These are phyloP conservation scores for Spatholobus suberectus DNA, from an alignment of 306 rosid species.

Conservation along the genomic window DNA sequence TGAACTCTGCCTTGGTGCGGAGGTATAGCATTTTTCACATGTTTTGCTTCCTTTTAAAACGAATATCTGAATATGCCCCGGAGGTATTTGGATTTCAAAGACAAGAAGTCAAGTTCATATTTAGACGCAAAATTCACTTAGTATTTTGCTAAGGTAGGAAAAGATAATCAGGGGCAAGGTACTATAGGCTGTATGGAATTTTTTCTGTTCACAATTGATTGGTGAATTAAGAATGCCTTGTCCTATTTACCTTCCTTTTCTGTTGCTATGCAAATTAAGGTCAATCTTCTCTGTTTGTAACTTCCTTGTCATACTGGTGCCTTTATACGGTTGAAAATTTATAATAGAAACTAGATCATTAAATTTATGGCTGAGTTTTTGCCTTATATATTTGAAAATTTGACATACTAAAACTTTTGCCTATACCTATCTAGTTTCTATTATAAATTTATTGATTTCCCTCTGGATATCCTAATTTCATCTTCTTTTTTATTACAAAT, in stretches of 20 bases:
- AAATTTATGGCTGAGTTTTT: not conserved
- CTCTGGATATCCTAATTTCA: not conserved
- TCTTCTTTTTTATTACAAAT: not conserved
- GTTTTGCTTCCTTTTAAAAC: not conserved
- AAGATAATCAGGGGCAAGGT: not conserved
- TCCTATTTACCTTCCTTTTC: not conserved
- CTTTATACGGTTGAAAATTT: too few relatives aligned
- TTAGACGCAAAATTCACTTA: too few relatives aligned
- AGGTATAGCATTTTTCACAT: conserved; percentile 51
- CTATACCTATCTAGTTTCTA: not conserved
- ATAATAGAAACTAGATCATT: not conserved
- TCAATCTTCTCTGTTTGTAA: too few relatives aligned
- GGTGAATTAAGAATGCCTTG: not conserved
- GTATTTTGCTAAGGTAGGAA: not conserved
- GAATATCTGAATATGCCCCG: not conserved
- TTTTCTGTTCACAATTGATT: not conserved
- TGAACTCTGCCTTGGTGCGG: conserved; percentile 79
- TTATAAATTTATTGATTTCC: not conserved
- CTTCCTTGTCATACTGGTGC: not conserved
- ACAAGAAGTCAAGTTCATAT: too few relatives aligned
- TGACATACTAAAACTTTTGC: not conserved
- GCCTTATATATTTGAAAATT: not conserved
- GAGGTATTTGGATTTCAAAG: too few relatives aligned
- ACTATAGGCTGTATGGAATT: too few relatives aligned
- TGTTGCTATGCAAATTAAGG: too few relatives aligned